A percentile compares a stretch with the other conserved stretches of the same genome.
Conservation (phyloP, 176 grass and related monocot genomes). For the Hyparrhenia diplandra region DNA sequence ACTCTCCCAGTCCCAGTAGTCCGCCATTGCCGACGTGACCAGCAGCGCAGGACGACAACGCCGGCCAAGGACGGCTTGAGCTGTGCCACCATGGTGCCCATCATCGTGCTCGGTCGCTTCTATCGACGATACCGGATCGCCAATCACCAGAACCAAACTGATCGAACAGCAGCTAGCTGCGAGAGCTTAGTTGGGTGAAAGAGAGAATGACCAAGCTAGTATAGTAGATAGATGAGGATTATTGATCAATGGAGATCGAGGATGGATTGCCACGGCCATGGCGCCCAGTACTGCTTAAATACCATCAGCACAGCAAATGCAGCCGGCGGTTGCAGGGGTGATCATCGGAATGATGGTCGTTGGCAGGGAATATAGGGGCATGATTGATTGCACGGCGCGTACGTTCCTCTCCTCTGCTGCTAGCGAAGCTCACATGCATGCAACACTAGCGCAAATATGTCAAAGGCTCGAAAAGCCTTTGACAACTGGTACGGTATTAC, state of each 20-base stretch:
- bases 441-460: background rate
- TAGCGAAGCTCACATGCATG: background rate
- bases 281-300: conserved; percentile 5
- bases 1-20: background rate
- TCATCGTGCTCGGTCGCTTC: background rate
- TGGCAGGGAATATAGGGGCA: conserved; percentile 34
- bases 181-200: background rate
- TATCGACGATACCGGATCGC: background rate
- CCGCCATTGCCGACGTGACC: background rate
- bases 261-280: background rate
- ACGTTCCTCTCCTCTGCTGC: background rate
- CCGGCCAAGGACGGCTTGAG: background rate
- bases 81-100: background rate
- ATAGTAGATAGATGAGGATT: background rate
- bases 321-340: background rate
- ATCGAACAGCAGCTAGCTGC: background rate
- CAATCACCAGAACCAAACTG: background rate
- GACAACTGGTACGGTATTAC: background rate
- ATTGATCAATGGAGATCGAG: background rate
- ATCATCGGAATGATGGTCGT: conserved; percentile 30
- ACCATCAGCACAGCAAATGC: background rate
- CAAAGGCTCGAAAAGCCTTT: background rate
- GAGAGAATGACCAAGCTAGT: background rate
- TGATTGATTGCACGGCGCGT: conserved; percentile 3
- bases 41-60: background rate